Base-by-base conservation (phyloP, 2,329 filamentous ascomycete genomes). In the Basipetospora chlamydospora region DNA sequence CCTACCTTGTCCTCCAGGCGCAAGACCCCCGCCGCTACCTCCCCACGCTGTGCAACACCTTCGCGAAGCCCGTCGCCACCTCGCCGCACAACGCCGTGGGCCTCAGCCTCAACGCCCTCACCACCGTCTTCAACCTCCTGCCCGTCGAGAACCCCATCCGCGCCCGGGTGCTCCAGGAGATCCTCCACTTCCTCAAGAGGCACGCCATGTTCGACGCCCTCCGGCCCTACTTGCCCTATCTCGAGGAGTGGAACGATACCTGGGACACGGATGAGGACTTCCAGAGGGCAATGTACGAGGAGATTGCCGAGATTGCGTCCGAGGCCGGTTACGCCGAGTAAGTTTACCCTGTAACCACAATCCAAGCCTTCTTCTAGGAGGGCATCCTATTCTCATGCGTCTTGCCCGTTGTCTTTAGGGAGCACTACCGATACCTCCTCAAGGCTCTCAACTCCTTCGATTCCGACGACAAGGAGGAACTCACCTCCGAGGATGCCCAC, bases 111-210 rank as follows among this genome's bases (percentile, higher is more conserved):
- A 86, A 85, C 47, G 81, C 90, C 49, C 74, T 98, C 48, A 86
- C 84, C 54, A 95, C 87, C 49, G 77, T 98, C 53, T 98, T 96
- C 78, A 98, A 98, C 71, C 80, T 92, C 46, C 73, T 96, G 47
- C 64, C 77, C 47, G 64, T 77, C 42, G 67, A 77, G 51, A 80
- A 86, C 54, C 78, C 84, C 38, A 73, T 83, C 53, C 79, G 90
- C 42, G 94, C 80, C 61, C 81, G 94, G 55, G 85, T 98, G 41
- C 83, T 98, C 52, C 70, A 90, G 57, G 77, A 86, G 51, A 86
- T 95, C 48, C 63, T 96, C 44, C 79, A 79, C 49, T 82, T 95
- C 49, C 75, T 95, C 57, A 80, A 80, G 55, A 59, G 66, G 40
- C 70, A 80, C 49, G 67, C 72, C 52, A 74, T 84, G 58, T 98